A percentile compares a stretch with the other conserved stretches of the same genome.
These are phyloP conservation scores for Babesia bigemina DNA, from an alignment of 169 alveolate genomes.

Conservation along the genomic window DNA sequence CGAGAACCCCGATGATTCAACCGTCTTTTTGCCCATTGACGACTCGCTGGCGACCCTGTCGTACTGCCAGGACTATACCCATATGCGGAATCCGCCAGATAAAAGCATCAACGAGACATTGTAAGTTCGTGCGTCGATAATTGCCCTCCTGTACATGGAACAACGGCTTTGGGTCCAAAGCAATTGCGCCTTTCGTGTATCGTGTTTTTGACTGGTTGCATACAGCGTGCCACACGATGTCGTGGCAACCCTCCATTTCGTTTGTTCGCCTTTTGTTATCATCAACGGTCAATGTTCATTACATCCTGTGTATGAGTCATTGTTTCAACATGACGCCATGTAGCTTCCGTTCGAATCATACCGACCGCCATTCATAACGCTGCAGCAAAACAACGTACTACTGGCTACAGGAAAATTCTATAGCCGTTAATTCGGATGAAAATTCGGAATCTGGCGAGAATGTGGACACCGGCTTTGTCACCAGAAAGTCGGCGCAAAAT, in stretches of 20 bases:
- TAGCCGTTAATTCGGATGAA: background rate
- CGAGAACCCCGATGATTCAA: background rate
- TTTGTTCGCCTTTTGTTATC: too few relatives aligned
- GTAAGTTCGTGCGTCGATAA: slow-evolving; percentile 18
- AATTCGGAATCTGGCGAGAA: background rate
- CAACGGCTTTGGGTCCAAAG: too few relatives aligned
- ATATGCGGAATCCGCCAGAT: slow-evolving; percentile 19
- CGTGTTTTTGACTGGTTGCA: too few relatives aligned
- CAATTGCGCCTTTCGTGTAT: too few relatives aligned
- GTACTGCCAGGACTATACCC: slow-evolving; percentile 16
- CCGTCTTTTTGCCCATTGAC: slow-evolving; percentile 11
- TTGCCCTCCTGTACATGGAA: background rate
- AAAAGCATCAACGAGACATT: slow-evolving; percentile 1
- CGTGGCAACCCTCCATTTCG: too few relatives aligned
- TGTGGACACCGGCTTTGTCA: background rate
- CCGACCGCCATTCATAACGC: background rate
- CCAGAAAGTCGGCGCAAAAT: background rate
- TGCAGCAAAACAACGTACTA: slow-evolving; percentile 19
- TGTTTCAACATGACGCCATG: background rate
- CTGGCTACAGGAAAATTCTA: slow-evolving; percentile 5
- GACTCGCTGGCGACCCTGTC: slow-evolving; percentile 25
- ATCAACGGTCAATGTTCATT: too few relatives aligned
- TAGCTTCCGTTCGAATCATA: background rate
- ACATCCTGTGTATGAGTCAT: background rate
- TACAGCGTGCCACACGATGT: too few relatives aligned